Percentiles rank a stretch among this genome's conserved stretches.
phyloP scores from a whole-genome alignment of 2,329 filamentous ascomycete genomes.

The Dactylellina leptospora region DNA sequence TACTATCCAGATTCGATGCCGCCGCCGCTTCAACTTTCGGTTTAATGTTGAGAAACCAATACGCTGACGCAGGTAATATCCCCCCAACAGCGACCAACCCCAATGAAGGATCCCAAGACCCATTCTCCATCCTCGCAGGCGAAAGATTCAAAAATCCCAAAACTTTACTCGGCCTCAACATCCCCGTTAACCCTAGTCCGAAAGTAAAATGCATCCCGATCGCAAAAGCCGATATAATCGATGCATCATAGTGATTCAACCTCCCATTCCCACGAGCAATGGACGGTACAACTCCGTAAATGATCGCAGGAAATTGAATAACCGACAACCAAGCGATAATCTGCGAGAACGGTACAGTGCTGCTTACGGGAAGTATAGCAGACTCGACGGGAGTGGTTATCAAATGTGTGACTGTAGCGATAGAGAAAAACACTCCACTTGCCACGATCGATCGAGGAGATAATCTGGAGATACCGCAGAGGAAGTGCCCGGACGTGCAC shows the following conservation, averaged over 20 bases:
- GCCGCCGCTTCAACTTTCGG: constrained; percentile 45
- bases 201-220: constrained; percentile 65
- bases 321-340: background rate
- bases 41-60: constrained; percentile 60
- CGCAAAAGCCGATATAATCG: constrained; percentile 61
- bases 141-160: constrained; percentile 63
- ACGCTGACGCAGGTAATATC: constrained; percentile 60
- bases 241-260: constrained; percentile 50
- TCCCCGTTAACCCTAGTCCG: constrained; percentile 65
- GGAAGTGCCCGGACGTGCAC: constrained; percentile 68
- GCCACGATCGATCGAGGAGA: constrained; percentile 65
- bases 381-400: background rate
- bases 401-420: constrained; percentile 25
- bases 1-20: background rate
- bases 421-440: constrained; percentile 62
- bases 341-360: background rate
- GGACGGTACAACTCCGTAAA: background rate
- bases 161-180: constrained; percentile 65
- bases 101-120: constrained; percentile 63
- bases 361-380: background rate
- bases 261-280: background rate
- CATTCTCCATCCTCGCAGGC: constrained; percentile 60
- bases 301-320: background rate
- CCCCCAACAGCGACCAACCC: constrained; percentile 64
- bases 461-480: constrained; percentile 65